Percentiles rank a stretch among this genome's conserved stretches.
Evolutionary conservation across 345 rosid species (phyloP).

Genomic region (Lagerstroemia speciosa): DNA sequence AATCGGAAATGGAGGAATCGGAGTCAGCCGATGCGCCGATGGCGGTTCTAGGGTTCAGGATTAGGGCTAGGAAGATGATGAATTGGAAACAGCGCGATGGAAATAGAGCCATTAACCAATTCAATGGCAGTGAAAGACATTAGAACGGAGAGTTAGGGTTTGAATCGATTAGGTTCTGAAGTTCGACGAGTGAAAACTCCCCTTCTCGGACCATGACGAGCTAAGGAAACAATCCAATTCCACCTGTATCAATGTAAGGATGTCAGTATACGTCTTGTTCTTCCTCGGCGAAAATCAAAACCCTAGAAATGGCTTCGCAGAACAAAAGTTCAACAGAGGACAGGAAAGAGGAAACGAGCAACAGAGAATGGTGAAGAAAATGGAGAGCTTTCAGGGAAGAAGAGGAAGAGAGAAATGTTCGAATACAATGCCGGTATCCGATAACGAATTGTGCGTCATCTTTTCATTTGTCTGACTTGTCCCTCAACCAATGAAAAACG

Average conservation of each 20-base stretch:
- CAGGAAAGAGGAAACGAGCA: constrained; percentile 12
- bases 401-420: background rate
- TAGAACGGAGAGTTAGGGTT: constrained; percentile 32
- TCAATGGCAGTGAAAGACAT: constrained; percentile 40
- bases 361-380: constrained; percentile 13
- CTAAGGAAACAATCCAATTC: background rate
- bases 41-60: constrained; percentile 21
- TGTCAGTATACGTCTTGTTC: background rate
- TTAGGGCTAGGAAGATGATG: constrained; percentile 14
- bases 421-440: background rate
- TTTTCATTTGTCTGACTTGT: background rate
- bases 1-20: constrained; percentile 33
- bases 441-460: background rate
- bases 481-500: background rate
- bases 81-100: constrained; percentile 18
- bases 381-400: constrained; percentile 5
- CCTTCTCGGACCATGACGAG: constrained; percentile 23
- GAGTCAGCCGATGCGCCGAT: constrained; percentile 16
- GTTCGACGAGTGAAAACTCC: constrained; percentile 5
- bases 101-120: constrained; percentile 49
- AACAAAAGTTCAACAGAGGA: constrained; percentile 2
- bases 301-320: constrained; percentile 24
- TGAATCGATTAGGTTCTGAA: constrained; percentile 22
- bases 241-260: background rate
- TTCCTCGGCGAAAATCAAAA: constrained; percentile 19